phyloP scores from a whole-genome alignment of 768 basidiomycete genomes.

The Trametes gibbosa region DNA sequence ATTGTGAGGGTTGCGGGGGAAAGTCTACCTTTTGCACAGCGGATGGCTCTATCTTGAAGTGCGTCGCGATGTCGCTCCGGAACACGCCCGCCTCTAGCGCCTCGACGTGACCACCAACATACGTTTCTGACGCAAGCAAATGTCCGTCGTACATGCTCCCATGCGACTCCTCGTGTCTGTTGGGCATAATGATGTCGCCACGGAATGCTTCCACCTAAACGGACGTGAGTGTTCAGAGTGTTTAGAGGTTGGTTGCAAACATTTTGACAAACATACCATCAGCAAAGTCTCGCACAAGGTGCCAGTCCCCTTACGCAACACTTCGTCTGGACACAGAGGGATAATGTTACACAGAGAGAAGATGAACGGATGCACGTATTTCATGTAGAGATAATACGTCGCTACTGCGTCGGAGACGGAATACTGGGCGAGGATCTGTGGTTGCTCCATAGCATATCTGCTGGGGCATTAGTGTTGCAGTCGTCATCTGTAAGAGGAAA shows the following conservation, averaged over 20 bases:
- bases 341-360: constrained; percentile 99
- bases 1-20: not conserved
- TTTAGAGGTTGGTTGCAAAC: too few relatives aligned
- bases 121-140: constrained; percentile 94
- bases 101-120: constrained; percentile 98
- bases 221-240: too few relatives aligned
- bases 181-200: constrained; percentile 94
- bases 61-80: constrained; percentile 89
- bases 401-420: constrained; percentile 99
- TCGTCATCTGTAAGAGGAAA: not conserved
- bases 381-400: constrained; percentile 99
- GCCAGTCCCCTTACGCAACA: constrained; percentile 91
- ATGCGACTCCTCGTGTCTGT: constrained; percentile 90
- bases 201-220: constrained; percentile 91
- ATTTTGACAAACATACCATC: constrained; percentile 93
- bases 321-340: constrained; percentile 94
- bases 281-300: constrained; percentile 96
- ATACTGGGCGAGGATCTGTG: constrained; percentile 92
- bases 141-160: constrained; percentile 95
- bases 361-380: constrained; percentile 99
- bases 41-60: constrained; percentile 90
- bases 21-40: constrained; percentile 74
- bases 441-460: constrained; percentile 95
- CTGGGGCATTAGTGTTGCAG: not conserved
- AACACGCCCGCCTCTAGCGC: constrained; percentile 98